Evolutionary conservation across 108 stramenopile genomes (phyloP), one percentile per base, ranked within the genome.

Genomic region (Cyclotella baltica): DNA sequence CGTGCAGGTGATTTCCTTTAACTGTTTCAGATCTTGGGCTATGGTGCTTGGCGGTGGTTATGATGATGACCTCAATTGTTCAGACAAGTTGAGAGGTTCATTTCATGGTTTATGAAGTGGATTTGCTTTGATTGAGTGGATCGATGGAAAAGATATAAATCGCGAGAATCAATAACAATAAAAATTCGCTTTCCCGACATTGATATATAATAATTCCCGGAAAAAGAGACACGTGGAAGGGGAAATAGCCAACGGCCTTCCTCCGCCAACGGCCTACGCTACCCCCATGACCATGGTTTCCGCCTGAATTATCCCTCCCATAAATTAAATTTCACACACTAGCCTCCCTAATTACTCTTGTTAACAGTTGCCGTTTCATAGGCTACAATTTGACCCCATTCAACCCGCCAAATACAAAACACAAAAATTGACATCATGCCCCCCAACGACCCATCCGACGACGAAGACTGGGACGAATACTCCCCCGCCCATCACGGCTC

Each of bases 391-490:
- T 34, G 2, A 11, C 10, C 20, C 38, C 2, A 18, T 25, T 27
- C 38, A 10, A 64, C 61, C 15, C 61, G 15, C 10, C 31, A 34
- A 56, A 25, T 27, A 16, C 34, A 29, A 30, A 1, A 8, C 28
- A 35, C 5, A 62, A 16, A 34, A 2, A 8, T 16, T 25, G 19
- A 15, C 33, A 34, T 67, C 30, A 55, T 50, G 38, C 15, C 61
- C 28, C 4, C 46, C 74, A 59, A 70, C 36, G 73, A 70, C 23
- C 33, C 58, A 52, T 83, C 85, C 65, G 88, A 86, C 72, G 90
- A 90, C 65, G 90, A 91, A 37, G 89, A 86, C 18, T 86, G 88
- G 76, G 84, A 85, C 76, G 81, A 80, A 53, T 84, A 78, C 66
- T 83, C 80, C 57, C 82, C 70, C 20, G 28, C 73, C 53, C 9